These are phyloP conservation scores for Pontederia paniculata DNA, from an alignment of 176 grass and related monocot genomes.

Conservation along the genomic window DNA sequence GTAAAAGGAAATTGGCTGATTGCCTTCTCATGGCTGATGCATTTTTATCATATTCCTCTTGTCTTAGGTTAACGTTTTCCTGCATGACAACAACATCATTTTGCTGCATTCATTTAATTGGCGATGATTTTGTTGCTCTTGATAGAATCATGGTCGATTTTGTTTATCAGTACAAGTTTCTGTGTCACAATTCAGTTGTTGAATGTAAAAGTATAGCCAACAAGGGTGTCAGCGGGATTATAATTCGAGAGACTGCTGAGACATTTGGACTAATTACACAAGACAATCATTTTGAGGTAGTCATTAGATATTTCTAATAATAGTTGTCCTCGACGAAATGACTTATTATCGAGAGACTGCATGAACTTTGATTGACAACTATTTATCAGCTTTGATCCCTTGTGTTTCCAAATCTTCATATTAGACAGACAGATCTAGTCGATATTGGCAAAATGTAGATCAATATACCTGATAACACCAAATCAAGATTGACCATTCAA, in stretches of 20 bases:
- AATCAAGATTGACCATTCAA: too few species aligned
- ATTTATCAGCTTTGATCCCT: too few species aligned
- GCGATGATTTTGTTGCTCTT: background rate
- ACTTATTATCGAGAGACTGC: too few species aligned
- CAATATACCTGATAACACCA: too few species aligned
- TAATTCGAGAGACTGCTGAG: too few species aligned
- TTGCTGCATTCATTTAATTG: background rate
- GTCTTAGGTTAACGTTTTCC: conserved; percentile 38
- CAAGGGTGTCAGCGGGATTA: conserved; percentile 56
- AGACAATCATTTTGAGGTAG: conserved; percentile 62
- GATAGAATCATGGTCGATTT: background rate
- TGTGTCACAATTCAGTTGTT: conserved; percentile 37
- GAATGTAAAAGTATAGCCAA: conserved; percentile 54
- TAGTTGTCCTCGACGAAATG: too few species aligned
- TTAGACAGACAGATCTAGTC: too few species aligned
- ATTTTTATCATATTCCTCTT: conserved; percentile 73
- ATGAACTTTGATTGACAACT: too few species aligned
- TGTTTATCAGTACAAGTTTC: conserved; percentile 1
- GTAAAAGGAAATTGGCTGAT: conserved; percentile 59
- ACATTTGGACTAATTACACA: conserved; percentile 64
- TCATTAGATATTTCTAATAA: too few species aligned
- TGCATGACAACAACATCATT: background rate
- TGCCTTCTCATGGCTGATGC: conserved; percentile 67
- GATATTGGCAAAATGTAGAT: too few species aligned
- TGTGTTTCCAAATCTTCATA: too few species aligned